phyloP scores from a whole-genome alignment of 495 filamentous ascomycete genomes.

The Talaromyces ruber region DNA sequence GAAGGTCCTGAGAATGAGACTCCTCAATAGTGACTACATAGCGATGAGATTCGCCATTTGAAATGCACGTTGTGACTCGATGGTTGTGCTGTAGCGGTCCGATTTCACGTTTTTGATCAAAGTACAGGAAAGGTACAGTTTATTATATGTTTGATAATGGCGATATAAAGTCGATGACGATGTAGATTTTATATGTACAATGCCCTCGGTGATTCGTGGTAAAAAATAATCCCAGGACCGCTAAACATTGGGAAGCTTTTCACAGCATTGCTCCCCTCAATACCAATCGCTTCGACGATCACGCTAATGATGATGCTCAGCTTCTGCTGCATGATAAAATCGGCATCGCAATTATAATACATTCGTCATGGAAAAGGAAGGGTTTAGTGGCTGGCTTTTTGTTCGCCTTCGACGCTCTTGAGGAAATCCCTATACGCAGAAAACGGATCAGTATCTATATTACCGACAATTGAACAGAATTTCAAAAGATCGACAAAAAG shows the following conservation, averaged over 20 bases:
- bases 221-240: neutral
- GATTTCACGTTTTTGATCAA: neutral
- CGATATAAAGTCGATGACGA: neutral
- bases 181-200: constrained; percentile 7
- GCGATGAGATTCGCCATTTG: neutral
- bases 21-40: neutral
- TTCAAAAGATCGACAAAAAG: constrained; percentile 17
- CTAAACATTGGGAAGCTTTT: neutral
- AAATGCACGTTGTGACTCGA: neutral
- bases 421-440: constrained; percentile 59
- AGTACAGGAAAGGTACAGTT: neutral
- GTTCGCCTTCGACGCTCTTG: constrained; percentile 59
- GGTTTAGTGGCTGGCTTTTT: constrained; percentile 59
- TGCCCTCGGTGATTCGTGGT: neutral
- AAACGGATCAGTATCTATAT: neutral
- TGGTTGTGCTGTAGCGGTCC: neutral
- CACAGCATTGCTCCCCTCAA: neutral
- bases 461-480: neutral
- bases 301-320: neutral
- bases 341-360: constrained; percentile 2
- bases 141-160: neutral
- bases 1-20: neutral
- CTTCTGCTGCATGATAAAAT: neutral
- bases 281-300: neutral
- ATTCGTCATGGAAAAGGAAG: neutral